Percentiles rank a stretch among this genome's conserved stretches.
These are phyloP conservation scores for Aspergillus sclerotioniger DNA, from an alignment of 495 filamentous ascomycete species.

Conservation along the genomic window DNA sequence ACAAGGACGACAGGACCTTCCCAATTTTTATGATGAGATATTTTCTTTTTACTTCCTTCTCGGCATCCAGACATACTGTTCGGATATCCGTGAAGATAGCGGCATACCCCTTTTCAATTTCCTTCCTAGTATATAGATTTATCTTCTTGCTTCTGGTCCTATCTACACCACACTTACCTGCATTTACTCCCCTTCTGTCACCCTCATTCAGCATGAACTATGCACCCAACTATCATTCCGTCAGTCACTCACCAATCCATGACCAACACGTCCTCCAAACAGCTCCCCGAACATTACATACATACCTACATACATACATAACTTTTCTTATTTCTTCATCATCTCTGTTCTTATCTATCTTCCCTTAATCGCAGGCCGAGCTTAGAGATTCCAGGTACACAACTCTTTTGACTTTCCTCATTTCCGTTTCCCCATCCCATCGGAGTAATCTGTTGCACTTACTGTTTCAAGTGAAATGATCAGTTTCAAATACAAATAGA, in stretches of 20 bases:
- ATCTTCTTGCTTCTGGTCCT: background rate
- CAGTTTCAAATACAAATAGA: background rate
- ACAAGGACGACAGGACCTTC: background rate
- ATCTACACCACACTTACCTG: background rate
- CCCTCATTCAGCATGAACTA: background rate
- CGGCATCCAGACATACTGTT: background rate
- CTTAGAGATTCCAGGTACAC: background rate
- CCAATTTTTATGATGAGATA: background rate
- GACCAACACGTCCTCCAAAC: too few relatives aligned
- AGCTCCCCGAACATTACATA: background rate
- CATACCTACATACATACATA: conserved; percentile 4
- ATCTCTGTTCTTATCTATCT: background rate
- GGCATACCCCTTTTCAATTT: background rate
- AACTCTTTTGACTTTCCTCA: background rate
- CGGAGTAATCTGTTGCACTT: background rate
- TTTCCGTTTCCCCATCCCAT: background rate
- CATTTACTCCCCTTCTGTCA: too few relatives aligned
- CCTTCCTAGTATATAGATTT: background rate
- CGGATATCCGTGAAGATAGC: background rate
- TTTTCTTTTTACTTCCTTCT: background rate
- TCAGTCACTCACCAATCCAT: too few relatives aligned
- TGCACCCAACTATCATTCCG: background rate
- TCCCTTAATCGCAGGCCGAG: background rate
- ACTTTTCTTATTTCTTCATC: background rate
- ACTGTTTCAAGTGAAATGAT: too few relatives aligned